Evolutionary conservation across 2,329 filamentous ascomycete genomes (phyloP), one percentile per base, ranked within the genome.

Genomic region (Trichophaea hybrida): DNA sequence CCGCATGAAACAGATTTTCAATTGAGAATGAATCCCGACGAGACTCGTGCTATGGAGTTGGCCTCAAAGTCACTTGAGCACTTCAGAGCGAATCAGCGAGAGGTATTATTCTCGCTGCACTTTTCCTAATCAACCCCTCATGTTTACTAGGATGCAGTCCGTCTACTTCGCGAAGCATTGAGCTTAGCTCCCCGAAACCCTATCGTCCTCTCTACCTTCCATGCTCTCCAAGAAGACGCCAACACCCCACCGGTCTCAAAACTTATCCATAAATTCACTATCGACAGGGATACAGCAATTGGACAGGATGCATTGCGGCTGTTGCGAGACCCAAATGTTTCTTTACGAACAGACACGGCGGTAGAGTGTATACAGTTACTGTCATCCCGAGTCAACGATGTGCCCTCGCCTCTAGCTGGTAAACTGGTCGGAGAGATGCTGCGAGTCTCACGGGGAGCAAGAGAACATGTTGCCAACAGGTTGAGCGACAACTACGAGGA

Each of bases 81-180:
- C 35, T 66, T 68, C 57, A 57, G 59, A 55, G 58, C 62, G 10
- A 61, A 61, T 31, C 54, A 60, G 10, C 56, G 67, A 5, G 65
- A 68, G 53, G 67, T 66, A 64, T 57, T 35, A 37, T 34, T 10
- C 17, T 32, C 13, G 32, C 6, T 55, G 48, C 56, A 40, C 15
- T 38, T 49, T 57, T 43, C 57, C 55, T 10, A 15, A 52, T n/a
- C 31, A 57, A 52, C 44, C 38, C 15, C 37, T 32, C 31, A 49
- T 44, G 44, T 24, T 32, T 37, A 40, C 13, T 55, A 69, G 67
- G 67, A 69, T 38, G 67, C 67, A 32, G 61, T 64, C 40, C 61
- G 67, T 49, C 64, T 66, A 15, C 61, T 69, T 15, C 65, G 67
- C 34, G 67, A 68, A 57, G 67, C 67, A 24, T 66, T 69, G 49